Evolutionary conservation across 257 asterid species (phyloP), one percentile per base, ranked within the genome.

Genomic region (Petunia secreta): DNA sequence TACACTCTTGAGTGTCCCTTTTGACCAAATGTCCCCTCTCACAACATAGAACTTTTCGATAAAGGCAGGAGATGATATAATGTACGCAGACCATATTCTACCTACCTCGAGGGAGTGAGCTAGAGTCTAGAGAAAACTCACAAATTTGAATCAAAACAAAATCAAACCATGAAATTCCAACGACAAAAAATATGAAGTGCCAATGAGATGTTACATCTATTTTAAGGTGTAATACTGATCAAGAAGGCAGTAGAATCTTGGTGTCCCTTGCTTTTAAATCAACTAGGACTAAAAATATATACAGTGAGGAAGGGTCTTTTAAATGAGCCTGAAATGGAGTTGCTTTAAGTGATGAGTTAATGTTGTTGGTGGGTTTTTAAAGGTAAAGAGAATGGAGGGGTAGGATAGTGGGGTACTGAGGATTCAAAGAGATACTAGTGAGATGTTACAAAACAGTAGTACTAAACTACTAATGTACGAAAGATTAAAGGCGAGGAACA

Each of bases 191-290:
- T 48, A 25, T 48, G 10, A 48, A 8, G 8, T 48, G 53, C 11
- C 53, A 48, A 48, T 25, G 2, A 68, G 54, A n/a, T 6, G 34
- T 52, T 69, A 36, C 55, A 69, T 69, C 77, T 57, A 69, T 69
- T 64, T 63, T n/a, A 54, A 37, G 3, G 9, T 4, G 37, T 25
- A 43, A 38, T 40, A 68, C 43, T 37, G 1, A 9, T 25, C 25
- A 25, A 50, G 40, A 37, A 36, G 0, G 46, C 76, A 66, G 50
- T 4, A 38, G 76, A 41, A 14, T 68, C 76, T 69, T 44, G 38
- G 6, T 60, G 15, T 60, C 16, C 41, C 37, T 63, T 25, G 10
- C 25, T 25, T 25, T 25, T 25, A 25, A 25, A 25, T 25, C 15
- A 1, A 1, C 10, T 63, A 3, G 69, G 69, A 39, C 38, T 15